Percentiles rank a stretch among this genome's conserved stretches.
These are phyloP conservation scores for Apiospora arundinis DNA, from an alignment of 2,329 filamentous ascomycete species.

Conservation along the genomic window DNA sequence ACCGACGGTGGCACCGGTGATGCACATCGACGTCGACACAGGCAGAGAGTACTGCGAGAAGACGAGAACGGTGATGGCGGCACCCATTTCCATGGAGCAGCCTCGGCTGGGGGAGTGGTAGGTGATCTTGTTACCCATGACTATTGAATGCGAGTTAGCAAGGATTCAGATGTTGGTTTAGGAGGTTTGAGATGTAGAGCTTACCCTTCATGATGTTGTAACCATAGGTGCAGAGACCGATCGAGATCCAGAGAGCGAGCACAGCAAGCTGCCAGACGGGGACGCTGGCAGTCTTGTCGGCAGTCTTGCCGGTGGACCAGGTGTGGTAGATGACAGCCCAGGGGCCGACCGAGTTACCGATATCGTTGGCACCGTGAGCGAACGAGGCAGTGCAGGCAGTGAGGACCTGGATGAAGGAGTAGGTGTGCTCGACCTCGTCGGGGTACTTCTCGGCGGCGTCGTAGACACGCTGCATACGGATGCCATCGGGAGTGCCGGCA, in stretches of 20 bases:
- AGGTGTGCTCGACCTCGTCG: constrained; percentile 74
- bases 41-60: constrained; percentile 79
- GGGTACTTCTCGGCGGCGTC: constrained; percentile 67
- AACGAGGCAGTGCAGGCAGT: constrained; percentile 77
- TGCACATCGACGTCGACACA: constrained; percentile 81
- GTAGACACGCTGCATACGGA: constrained; percentile 74
- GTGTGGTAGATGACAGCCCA: constrained; percentile 75
- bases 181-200: constrained; percentile 29
- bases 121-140: constrained; percentile 69
- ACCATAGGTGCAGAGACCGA: constrained; percentile 76
- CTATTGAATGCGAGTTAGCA: constrained; percentile 31
- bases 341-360: constrained; percentile 72
- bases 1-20: constrained; percentile 79
- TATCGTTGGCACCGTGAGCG: constrained; percentile 79
- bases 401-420: constrained; percentile 70
- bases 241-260: constrained; percentile 66
- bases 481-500: constrained; percentile 73
- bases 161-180: constrained; percentile 30
- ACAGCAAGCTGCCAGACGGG: constrained; percentile 81
- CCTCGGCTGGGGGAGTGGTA: constrained; percentile 43
- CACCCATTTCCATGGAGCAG: constrained; percentile 81
- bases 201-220: constrained; percentile 85
- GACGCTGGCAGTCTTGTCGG: constrained; percentile 67
- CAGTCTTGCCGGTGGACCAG: constrained; percentile 68
- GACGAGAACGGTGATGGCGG: constrained; percentile 76